Evolutionary conservation across 495 filamentous ascomycete genomes (phyloP).

Genomic region (Penicillium mononematosum): DNA sequence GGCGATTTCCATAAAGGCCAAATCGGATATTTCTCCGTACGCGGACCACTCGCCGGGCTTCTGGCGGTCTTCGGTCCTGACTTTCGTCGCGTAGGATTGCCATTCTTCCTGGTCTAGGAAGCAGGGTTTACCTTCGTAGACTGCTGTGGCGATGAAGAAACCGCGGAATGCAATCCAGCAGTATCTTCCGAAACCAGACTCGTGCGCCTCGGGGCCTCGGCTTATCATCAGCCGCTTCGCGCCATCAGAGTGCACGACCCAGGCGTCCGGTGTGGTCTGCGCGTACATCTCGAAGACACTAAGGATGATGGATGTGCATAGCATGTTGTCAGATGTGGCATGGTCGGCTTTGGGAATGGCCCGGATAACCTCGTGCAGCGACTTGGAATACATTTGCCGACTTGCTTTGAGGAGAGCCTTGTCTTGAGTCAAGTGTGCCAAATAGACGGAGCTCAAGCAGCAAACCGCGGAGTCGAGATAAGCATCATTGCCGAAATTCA

Average conservation of each 20-base stretch:
- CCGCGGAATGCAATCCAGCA: slow-evolving; percentile 37
- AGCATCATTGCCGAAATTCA: slow-evolving; percentile 25
- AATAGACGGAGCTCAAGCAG: slow-evolving; percentile 33
- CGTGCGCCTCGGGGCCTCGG: slow-evolving; percentile 23
- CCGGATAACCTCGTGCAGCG: slow-evolving; percentile 24
- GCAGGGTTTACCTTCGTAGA: slow-evolving; percentile 31
- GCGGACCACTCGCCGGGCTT: slow-evolving; percentile 27
- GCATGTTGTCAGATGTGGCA: slow-evolving; percentile 33
- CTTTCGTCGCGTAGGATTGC: slow-evolving; percentile 22
- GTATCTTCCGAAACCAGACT: slow-evolving; percentile 25
- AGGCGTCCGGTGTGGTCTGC: slow-evolving; percentile 30
- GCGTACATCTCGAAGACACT: slow-evolving; percentile 41
- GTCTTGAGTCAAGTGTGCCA: slow-evolving; percentile 31
- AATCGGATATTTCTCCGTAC: slow-evolving; percentile 27
- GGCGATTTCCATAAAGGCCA: slow-evolving; percentile 32
- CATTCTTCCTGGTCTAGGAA: slow-evolving; percentile 36
- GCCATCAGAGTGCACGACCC: slow-evolving; percentile 35
- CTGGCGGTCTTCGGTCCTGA: slow-evolving; percentile 28
- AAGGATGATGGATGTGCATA: slow-evolving; percentile 37
- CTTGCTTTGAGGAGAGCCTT: slow-evolving; percentile 23
- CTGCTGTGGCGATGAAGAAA: slow-evolving; percentile 31
- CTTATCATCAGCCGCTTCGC: slow-evolving; percentile 33
- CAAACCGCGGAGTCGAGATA: slow-evolving; percentile 33
- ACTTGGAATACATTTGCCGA: slow-evolving; percentile 32
- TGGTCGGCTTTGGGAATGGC: slow-evolving; percentile 25